These are phyloP conservation scores for Ulota crispa DNA, from an alignment of 225 moss, liverwort and hornwort genomes.

Conservation along the genomic window DNA sequence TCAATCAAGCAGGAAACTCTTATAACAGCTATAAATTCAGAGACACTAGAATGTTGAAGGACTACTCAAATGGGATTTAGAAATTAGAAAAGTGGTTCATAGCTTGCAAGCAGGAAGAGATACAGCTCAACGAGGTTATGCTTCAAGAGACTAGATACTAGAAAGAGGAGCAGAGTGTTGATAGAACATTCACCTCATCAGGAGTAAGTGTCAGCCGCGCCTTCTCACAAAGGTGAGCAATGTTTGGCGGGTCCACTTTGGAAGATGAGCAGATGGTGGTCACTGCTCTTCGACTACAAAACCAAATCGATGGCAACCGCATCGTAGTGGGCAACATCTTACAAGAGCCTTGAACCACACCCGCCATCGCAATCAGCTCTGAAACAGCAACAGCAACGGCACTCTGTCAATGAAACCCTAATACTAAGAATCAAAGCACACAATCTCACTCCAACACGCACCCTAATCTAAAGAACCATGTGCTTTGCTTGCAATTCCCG, in stretches of 20 bases:
- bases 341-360: constrained; percentile 30
- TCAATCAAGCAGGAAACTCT: neutral
- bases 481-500: neutral
- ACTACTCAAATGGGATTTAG: neutral
- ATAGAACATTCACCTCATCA: constrained; percentile 55
- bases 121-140: neutral
- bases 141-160: neutral
- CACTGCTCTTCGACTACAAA: constrained; percentile 28
- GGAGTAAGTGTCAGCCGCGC: constrained; percentile 76
- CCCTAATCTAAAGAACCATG: neutral
- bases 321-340: constrained; percentile 33
- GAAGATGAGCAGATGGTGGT: constrained; percentile 40
- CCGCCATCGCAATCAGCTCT: constrained; percentile 39
- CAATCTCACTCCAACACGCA: neutral
- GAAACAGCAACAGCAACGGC: neutral
- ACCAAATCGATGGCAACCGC: constrained; percentile 30
- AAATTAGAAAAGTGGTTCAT: neutral
- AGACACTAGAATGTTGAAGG: neutral
- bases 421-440: neutral
- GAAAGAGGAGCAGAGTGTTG: neutral
- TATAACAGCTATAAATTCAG: neutral
- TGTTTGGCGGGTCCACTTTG: constrained; percentile 71
- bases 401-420: constrained; percentile 7
- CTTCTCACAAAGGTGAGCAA: constrained; percentile 82
- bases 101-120: neutral